phyloP scores from a whole-genome alignment of 371 early-diverging fungal genomes.

The Mortierella sp. region DNA sequence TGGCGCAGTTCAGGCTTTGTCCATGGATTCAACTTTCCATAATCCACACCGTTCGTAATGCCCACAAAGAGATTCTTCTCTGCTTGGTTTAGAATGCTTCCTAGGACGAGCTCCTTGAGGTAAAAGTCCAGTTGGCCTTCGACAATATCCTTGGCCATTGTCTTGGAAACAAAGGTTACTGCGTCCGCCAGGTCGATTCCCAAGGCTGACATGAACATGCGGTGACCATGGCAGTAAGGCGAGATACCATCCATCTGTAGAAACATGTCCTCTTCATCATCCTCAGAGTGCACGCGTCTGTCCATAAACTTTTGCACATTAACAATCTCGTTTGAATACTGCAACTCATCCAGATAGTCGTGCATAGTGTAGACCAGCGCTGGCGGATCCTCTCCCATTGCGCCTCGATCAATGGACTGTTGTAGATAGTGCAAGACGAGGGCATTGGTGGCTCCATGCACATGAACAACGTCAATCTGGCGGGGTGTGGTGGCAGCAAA shows the following conservation, averaged over 20 bases:
- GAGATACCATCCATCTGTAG: conserved; percentile 50
- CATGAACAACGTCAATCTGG: conserved; percentile 67
- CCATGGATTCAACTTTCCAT: conserved; percentile 65
- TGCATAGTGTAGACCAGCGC: conserved; percentile 74
- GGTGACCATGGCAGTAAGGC: conserved; percentile 60
- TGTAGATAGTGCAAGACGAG: conserved; percentile 62
- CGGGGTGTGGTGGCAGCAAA: conserved; percentile 60
- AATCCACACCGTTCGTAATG: conserved; percentile 73
- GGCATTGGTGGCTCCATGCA: conserved; percentile 74
- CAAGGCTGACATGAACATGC: conserved; percentile 66
- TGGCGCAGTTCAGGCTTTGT: conserved; percentile 44
- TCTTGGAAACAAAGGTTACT: conserved; percentile 69
- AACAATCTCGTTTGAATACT: conserved; percentile 62
- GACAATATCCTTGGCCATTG: conserved; percentile 69
- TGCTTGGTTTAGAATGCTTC: conserved; percentile 62
- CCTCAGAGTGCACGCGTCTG: conserved; percentile 31
- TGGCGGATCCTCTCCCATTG: conserved; percentile 60
- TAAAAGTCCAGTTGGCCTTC: conserved; percentile 69
- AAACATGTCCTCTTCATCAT: conserved; percentile 45
- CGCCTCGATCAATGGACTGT: conserved; percentile 39
- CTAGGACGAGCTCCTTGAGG: conserved; percentile 70
- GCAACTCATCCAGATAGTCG: conserved; percentile 70
- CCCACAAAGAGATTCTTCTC: conserved; percentile 63
- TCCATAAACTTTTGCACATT: conserved; percentile 65
- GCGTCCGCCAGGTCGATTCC: conserved; percentile 68